phyloP scores from a whole-genome alignment of 768 basidiomycete species.

The Auriscalpium microsporum region DNA sequence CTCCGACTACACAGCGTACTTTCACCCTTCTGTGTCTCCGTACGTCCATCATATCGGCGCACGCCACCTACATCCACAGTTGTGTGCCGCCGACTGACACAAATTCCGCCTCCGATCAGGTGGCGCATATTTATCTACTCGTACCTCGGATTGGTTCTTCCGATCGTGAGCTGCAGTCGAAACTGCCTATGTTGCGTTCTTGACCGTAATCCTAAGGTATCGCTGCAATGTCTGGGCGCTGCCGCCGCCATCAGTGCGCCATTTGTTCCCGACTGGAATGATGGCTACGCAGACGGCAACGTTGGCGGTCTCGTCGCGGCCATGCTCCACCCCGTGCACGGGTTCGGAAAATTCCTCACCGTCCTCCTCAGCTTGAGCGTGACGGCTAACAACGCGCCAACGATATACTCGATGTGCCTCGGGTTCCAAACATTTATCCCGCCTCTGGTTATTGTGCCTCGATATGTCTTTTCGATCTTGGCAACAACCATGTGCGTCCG shows the following conservation, averaged over 20 bases:
- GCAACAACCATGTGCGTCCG: conserved; percentile 54
- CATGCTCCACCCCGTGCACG: conserved; percentile 50
- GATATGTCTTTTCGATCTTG: conserved; percentile 61
- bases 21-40: conserved; percentile 49
- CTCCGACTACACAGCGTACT: conserved; percentile 74
- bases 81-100: not conserved
- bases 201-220: conserved; percentile 17
- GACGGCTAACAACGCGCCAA: conserved; percentile 72
- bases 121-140: conserved; percentile 55
- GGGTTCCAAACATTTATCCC: conserved; percentile 67
- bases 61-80: not conserved
- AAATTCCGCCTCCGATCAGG: conserved; percentile 22
- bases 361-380: conserved; percentile 71
- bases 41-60: conserved; percentile 16
- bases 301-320: conserved; percentile 59
- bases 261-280: conserved; percentile 45
- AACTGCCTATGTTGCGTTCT: conserved; percentile 8
- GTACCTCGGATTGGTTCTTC: conserved; percentile 54
- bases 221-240: conserved; percentile 54
- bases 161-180: conserved; percentile 43
- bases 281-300: conserved; percentile 42
- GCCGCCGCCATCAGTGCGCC: conserved; percentile 54
- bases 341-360: conserved; percentile 64
- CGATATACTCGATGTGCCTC: conserved; percentile 74
- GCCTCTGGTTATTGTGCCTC: conserved; percentile 45